phyloP scores from a whole-genome alignment of 2,329 filamentous ascomycete genomes.

The Stylonectria norvegica region DNA sequence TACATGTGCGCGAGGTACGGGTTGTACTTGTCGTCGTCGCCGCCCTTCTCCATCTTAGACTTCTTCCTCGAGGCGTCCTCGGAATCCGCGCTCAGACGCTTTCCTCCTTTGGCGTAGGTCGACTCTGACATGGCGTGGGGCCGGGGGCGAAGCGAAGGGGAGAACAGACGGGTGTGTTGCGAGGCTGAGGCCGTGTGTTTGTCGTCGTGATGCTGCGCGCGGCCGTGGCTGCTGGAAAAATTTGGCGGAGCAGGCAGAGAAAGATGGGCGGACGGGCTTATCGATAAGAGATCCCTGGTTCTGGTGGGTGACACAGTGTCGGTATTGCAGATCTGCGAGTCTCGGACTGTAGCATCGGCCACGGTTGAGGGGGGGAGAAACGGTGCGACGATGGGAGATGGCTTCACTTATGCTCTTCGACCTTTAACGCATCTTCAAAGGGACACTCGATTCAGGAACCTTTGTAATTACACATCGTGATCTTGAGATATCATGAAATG shows the following conservation, averaged over 20 bases:
- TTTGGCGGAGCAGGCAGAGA: slow-evolving; percentile 33
- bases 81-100: slow-evolving; percentile 44
- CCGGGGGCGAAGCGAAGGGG: slow-evolving; percentile 5
- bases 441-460: no score
- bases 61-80: slow-evolving; percentile 44
- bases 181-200: slow-evolving; percentile 22
- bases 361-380: no score
- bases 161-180: slow-evolving; percentile 13
- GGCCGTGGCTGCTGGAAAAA: slow-evolving; percentile 25
- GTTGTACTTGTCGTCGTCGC: slow-evolving; percentile 51
- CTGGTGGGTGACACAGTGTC: slow-evolving; percentile 14
- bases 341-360: background rate
- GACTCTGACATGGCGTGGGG: slow-evolving; percentile 38
- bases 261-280: slow-evolving; percentile 21
- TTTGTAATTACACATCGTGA: no score
- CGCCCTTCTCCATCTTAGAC: slow-evolving; percentile 36
- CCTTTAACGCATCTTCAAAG: no score
- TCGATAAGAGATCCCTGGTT: slow-evolving; percentile 30
- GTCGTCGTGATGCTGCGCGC: slow-evolving; percentile 14
- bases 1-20: slow-evolving; percentile 92
- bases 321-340: background rate
- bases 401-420: no score
- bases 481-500: no score
- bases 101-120: slow-evolving; percentile 30
- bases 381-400: no score